Conservation (phyloP, 345 rosid genomes). For the Excoecaria cochinchinensis region DNA sequence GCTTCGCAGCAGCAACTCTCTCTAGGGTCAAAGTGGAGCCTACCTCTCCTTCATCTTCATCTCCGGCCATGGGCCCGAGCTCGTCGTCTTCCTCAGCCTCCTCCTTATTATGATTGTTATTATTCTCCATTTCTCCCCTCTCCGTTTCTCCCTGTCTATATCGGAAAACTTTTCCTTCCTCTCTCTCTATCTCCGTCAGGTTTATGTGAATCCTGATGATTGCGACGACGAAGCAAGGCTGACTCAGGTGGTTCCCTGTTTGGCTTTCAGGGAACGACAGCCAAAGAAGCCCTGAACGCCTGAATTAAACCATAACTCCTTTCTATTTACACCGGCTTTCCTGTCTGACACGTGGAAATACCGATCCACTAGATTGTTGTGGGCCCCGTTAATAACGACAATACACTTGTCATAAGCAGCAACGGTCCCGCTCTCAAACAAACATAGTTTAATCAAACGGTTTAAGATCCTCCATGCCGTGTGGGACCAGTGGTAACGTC, state of each 20-base stretch:
- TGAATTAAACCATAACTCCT: neutral
- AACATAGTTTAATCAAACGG: neutral
- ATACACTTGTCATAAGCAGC: neutral
- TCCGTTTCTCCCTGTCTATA: constrained; percentile 9
- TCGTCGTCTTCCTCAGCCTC: constrained; percentile 27
- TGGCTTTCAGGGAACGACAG: neutral
- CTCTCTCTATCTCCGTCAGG: constrained; percentile 4
- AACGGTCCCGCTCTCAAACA: neutral
- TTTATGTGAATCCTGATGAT: constrained; percentile 20
- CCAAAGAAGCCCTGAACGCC: neutral
- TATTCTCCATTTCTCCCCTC: constrained; percentile 35
- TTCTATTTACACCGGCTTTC: neutral
- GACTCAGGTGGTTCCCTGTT: constrained; percentile 8
- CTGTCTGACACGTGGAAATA: constrained; percentile 18
- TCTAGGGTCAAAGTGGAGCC: constrained; percentile 50
- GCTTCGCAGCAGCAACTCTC: constrained; percentile 85
- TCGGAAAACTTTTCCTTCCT: neutral
- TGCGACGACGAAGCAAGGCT: constrained; percentile 14
- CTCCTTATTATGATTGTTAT: constrained; percentile 12
- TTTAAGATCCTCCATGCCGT: neutral
- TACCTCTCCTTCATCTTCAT: constrained; percentile 39
- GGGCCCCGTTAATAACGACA: neutral
- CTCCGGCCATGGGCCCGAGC: constrained; percentile 23
- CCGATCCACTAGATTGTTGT: neutral
- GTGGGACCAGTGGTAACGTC: neutral